A percentile compares a stretch with the other conserved stretches of the same genome.
Evolutionary conservation across 192 early-diverging fungal species (phyloP).

Genomic region (Spinellus fusiger): DNA sequence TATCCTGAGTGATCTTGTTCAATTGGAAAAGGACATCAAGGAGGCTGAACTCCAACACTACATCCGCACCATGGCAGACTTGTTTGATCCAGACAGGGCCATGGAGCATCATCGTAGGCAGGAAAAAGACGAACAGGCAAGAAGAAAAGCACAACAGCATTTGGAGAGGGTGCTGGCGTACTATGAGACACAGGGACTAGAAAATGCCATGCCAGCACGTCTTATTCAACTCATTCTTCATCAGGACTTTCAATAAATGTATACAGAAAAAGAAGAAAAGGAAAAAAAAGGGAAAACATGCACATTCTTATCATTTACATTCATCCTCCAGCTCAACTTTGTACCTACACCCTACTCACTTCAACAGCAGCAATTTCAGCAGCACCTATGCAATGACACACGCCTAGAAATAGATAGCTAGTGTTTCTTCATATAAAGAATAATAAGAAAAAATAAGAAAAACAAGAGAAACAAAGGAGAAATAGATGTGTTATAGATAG

Average conservation of each 20-base stretch:
- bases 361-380: too few relatives aligned
- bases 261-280: background rate
- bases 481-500: too few relatives aligned
- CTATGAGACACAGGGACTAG: conserved; percentile 1
- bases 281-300: background rate
- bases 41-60: background rate
- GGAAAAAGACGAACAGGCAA: background rate
- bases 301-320: background rate
- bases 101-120: background rate
- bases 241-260: conserved; percentile 4
- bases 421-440: too few relatives aligned
- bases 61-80: background rate
- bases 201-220: conserved; percentile 6
- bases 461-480: too few relatives aligned
- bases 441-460: too few relatives aligned
- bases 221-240: conserved; percentile 11
- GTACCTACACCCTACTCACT: too few relatives aligned
- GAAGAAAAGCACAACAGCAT: background rate
- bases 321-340: too few relatives aligned
- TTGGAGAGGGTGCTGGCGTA: conserved; percentile 4
- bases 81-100: background rate
- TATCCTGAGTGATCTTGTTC: background rate
- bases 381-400: too few relatives aligned
- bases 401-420: too few relatives aligned
- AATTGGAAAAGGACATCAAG: background rate